Conservation (phyloP, 176 grass and related monocot species). For the Typha latifolia region DNA sequence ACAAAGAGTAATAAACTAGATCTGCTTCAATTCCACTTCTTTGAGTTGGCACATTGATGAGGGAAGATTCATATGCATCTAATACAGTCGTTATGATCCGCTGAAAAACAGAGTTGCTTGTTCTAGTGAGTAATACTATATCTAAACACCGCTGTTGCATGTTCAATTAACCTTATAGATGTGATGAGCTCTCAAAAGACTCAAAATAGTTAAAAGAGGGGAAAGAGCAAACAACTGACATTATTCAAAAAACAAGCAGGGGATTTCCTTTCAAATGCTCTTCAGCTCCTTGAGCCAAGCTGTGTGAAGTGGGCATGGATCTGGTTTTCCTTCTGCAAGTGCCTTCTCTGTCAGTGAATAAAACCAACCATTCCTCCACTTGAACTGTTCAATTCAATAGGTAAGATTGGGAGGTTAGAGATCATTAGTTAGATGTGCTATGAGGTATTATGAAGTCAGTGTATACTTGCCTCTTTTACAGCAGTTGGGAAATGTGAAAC, state of each 20-base stretch:
- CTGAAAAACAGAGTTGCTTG: too few species aligned
- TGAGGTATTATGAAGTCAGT: neutral
- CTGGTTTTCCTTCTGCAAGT: conserved; percentile 44
- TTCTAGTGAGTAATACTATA: too few species aligned
- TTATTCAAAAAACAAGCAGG: neutral
- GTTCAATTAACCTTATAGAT: too few species aligned
- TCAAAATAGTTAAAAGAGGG: neutral
- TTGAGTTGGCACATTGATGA: too few species aligned
- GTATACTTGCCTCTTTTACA: conserved; percentile 72
- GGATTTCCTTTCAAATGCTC: conserved; percentile 34
- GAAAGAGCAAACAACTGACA: neutral
- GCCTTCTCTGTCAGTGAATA: conserved; percentile 74
- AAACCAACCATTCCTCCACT: conserved; percentile 97
- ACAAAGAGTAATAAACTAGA: too few species aligned
- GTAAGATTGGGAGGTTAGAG: too few species aligned
- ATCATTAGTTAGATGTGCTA: too few species aligned
- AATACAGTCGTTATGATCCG: too few species aligned
- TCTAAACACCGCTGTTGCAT: too few species aligned
- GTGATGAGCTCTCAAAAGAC: neutral
- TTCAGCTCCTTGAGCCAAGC: conserved; percentile 98
- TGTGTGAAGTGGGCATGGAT: conserved; percentile 85
- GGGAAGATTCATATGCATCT: too few species aligned
- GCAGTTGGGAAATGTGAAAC: conserved; percentile 88
- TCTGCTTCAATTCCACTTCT: too few species aligned
- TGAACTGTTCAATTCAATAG: conserved; percentile 46